These are phyloP conservation scores for Lodderomyces jiufengensis DNA, from an alignment of 1,139 yeast species.

Conservation along the genomic window DNA sequence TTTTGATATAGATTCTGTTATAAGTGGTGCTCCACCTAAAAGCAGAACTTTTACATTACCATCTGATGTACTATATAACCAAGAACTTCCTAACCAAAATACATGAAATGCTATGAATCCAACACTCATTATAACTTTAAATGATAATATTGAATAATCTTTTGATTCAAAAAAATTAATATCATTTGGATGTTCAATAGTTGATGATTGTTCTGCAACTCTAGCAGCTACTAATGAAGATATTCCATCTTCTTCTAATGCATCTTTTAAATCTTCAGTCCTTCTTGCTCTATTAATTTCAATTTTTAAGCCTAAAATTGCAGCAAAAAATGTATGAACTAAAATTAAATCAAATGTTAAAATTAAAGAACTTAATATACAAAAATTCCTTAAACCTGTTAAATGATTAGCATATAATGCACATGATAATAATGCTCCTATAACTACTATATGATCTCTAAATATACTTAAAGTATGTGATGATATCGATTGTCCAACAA, in stretches of 20 bases:
- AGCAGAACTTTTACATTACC: constrained; percentile 15
- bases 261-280: constrained; percentile 74
- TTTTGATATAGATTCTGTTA: constrained; percentile 40
- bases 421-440: constrained; percentile 66
- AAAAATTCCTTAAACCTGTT: constrained; percentile 78
- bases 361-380: constrained; percentile 72
- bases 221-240: constrained; percentile 64
- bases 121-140: constrained; percentile 64
- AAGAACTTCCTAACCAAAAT: constrained; percentile 70
- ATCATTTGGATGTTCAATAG: constrained; percentile 36
- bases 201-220: constrained; percentile 58
- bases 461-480: constrained; percentile 67
- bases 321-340: constrained; percentile 80
- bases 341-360: constrained; percentile 70
- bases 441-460: constrained; percentile 77
- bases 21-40: constrained; percentile 22
- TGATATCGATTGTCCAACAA: constrained; percentile 58
- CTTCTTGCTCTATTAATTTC: constrained; percentile 89
- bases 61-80: constrained; percentile 51
- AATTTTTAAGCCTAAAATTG: constrained; percentile 81
- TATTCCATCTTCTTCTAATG: constrained; percentile 92
- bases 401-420: constrained; percentile 68
- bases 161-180: constrained; percentile 24
- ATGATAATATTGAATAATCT: constrained; percentile 47
- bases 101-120: constrained; percentile 72